Evolutionary conservation across 768 basidiomycete genomes (phyloP), one percentile per base, ranked within the genome.

Genomic region (Rhodosporidiobolus sp.): DNA sequence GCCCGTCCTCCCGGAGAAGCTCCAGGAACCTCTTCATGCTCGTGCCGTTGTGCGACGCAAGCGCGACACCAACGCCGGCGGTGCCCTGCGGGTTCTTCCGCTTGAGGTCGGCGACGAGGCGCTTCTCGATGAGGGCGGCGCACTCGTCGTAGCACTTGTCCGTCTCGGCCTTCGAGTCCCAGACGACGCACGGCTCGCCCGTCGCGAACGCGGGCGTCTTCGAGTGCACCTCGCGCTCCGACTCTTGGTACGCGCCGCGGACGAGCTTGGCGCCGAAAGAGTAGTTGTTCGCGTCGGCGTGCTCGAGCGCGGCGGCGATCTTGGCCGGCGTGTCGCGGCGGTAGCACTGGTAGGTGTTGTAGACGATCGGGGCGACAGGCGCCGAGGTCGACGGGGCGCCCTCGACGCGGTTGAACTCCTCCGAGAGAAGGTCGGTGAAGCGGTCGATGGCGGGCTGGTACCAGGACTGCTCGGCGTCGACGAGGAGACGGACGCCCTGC

Each of bases 401-500:
- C 69, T 69, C 62, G 55, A 74, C 69, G 63, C 67, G 63, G 72
- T 80, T 79, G 71, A 74, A 77, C 64, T 79, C 79, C 26, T 70
- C 48, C 0, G 69, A 48, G 35, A 79, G 77, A 30, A 78, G 54
- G 55, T 76, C 67, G n/a, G 64, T 61, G 38, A 71, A 77, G 32
- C 75, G 69, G 70, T 79, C 78, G 62, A 80, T 78, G 5, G 70
- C 74, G 22, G 76, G 76, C 71, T 80, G 78, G 74, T 62, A 78
- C 76, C 77, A 77, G n/a, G 76, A 73, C 61, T 79, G 75, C 72
- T 79, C 79, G 26, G 79, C 78, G 56, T 79, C 79, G 45, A 79
- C 74, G 26, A 75, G 34, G 43, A 79, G 63, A 34, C 79, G 70
- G 2, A 78, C 77, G 17, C 78, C 77, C 34, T 67, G 66, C 35